These are phyloP conservation scores for Fusarium duplospermum DNA, from an alignment of 2,329 filamentous ascomycete species.

Conservation along the genomic window DNA sequence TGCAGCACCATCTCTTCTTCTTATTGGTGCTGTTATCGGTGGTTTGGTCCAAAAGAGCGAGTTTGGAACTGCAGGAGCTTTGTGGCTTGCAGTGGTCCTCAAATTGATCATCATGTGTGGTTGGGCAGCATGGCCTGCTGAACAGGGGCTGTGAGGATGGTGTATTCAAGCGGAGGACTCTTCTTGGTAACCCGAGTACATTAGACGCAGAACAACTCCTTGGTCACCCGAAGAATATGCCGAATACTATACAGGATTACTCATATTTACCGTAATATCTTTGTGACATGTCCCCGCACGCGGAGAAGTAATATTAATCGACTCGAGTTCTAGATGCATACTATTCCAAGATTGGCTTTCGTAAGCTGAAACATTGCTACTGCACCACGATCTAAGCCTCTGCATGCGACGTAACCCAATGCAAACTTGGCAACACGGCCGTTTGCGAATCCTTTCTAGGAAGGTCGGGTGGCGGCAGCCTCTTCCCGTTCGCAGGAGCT, in stretches of 20 bases:
- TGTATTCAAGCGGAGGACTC: neutral
- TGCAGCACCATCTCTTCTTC: slow-evolving; percentile 61
- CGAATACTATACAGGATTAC: neutral
- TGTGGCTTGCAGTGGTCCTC: slow-evolving; percentile 70
- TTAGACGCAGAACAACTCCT: neutral
- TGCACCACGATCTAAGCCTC: neutral
- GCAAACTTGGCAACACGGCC: neutral
- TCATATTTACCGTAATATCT: neutral
- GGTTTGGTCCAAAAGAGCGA: slow-evolving; percentile 61
- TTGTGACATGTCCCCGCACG: neutral
- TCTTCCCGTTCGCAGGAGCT: slow-evolving; percentile 7
- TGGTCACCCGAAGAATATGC: neutral
- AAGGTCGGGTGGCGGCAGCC: neutral
- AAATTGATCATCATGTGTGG: slow-evolving; percentile 67
- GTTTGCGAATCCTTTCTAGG: neutral
- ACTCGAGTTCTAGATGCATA: neutral
- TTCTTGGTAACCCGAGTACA: neutral
- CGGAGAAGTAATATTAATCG: neutral
- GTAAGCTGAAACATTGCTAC: neutral
- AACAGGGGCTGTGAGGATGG: slow-evolving; percentile 40
- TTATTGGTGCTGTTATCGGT: slow-evolving; percentile 62
- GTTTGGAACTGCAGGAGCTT: slow-evolving; percentile 62
- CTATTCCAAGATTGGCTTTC: neutral
- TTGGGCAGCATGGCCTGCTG: slow-evolving; percentile 72
- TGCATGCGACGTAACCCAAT: neutral